phyloP scores from a whole-genome alignment of 257 asterid genomes.

The Salvia rosmarinus region DNA sequence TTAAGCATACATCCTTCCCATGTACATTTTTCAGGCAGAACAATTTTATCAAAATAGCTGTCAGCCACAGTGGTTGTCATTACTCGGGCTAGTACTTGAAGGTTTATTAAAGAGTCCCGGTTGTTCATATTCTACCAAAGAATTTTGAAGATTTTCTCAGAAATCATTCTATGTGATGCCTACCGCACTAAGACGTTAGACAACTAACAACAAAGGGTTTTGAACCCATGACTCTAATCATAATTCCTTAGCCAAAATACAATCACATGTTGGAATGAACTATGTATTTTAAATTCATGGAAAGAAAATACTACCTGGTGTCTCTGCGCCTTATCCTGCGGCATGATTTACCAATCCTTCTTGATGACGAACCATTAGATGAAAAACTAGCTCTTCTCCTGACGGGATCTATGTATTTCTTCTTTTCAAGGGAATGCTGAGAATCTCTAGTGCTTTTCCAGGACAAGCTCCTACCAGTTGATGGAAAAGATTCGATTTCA shows the following conservation, averaged over 20 bases:
- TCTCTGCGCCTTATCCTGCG: constrained; percentile 79
- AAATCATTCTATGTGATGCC: background rate
- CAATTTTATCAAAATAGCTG: too few species aligned
- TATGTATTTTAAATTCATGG: constrained; percentile 18
- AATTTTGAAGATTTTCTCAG: background rate
- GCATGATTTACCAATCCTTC: constrained; percentile 83
- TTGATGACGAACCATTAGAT: constrained; percentile 55
- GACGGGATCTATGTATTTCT: constrained; percentile 54
- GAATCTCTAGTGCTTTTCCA: constrained; percentile 78
- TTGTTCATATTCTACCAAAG: background rate
- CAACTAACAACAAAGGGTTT: background rate
- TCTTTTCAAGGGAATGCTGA: constrained; percentile 55
- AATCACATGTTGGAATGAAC: constrained; percentile 5
- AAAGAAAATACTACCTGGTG: constrained; percentile 52
- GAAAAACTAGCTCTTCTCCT: constrained; percentile 68
- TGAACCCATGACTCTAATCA: background rate
- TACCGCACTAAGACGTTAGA: background rate
- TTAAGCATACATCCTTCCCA: too few species aligned
- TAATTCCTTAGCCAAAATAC: background rate
- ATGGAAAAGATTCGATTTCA: constrained; percentile 71
- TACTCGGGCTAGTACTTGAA: background rate
- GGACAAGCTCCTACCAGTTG: constrained; percentile 77
- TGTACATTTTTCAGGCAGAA: too few species aligned
- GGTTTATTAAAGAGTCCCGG: background rate
- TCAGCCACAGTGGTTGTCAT: background rate